Evolutionary conservation across 2,329 filamentous ascomycete species (phyloP).

Genomic region (Myotisia sp.): DNA sequence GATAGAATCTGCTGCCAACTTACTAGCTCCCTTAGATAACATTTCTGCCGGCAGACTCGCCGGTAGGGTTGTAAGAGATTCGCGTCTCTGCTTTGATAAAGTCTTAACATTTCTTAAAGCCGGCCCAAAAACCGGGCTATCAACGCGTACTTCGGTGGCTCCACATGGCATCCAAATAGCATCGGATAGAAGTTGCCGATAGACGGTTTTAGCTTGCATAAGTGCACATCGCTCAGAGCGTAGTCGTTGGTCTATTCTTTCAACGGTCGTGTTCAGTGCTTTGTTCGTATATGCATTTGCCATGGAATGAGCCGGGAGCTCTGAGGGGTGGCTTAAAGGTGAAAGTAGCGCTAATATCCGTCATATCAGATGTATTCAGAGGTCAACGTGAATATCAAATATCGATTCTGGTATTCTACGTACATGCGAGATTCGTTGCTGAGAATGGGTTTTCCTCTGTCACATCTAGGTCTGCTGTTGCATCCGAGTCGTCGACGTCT

Average conservation of each 20-base stretch:
- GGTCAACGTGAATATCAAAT: neutral
- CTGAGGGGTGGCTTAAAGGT: constrained; percentile 48
- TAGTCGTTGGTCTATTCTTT: constrained; percentile 42
- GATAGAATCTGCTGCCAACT: too few relatives aligned
- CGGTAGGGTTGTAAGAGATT: too few relatives aligned
- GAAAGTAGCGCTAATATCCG: constrained; percentile 39
- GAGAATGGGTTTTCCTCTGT: constrained; percentile 48
- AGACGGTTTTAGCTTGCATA: constrained; percentile 43
- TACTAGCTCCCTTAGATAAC: too few relatives aligned
- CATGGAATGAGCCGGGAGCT: constrained; percentile 44
- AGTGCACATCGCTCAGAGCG: constrained; percentile 43
- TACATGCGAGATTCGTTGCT: constrained; percentile 43
- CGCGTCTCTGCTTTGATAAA: too few relatives aligned
- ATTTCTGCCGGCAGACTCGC: too few relatives aligned
- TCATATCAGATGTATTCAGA: neutral
- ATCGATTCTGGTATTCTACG: too few relatives aligned
- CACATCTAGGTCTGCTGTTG: constrained; percentile 42
- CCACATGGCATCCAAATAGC: constrained; percentile 45
- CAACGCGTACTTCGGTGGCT: constrained; percentile 37
- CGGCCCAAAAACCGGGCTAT: constrained; percentile 31
- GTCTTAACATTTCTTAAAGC: too few relatives aligned
- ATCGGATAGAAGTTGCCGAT: constrained; percentile 47
- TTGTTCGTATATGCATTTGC: constrained; percentile 45
- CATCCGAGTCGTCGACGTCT: constrained; percentile 43
- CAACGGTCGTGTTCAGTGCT: constrained; percentile 44